Conservation (phyloP, 495 filamentous ascomycete genomes). For the Tricharina praecox region DNA sequence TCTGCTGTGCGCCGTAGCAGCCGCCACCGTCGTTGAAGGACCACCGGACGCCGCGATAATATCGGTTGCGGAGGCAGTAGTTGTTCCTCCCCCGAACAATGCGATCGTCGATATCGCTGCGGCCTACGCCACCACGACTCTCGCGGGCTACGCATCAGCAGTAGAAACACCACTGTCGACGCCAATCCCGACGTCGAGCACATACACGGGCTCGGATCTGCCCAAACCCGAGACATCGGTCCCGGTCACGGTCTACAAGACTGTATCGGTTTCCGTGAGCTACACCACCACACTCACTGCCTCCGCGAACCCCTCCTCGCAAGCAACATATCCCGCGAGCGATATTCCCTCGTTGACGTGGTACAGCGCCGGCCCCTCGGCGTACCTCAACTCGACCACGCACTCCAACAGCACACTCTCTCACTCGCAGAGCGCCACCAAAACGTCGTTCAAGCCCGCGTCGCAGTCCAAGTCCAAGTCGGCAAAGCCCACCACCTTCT, state of each 20-base stretch:
- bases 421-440: neutral
- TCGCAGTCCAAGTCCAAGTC: neutral
- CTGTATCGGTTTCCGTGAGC: neutral
- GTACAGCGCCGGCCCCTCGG: too few relatives aligned
- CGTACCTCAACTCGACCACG: too few relatives aligned
- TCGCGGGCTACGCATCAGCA: too few relatives aligned
- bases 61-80: neutral
- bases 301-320: neutral
- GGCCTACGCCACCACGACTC: too few relatives aligned
- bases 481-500: neutral
- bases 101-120: neutral
- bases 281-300: neutral
- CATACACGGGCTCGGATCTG: too few relatives aligned
- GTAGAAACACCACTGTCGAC: neutral
- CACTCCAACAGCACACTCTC: too few relatives aligned
- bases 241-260: too few relatives aligned
- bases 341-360: too few relatives aligned
- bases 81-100: slow-evolving; percentile 3
- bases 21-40: neutral
- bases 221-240: too few relatives aligned
- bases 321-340: neutral
- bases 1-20: too few relatives aligned
- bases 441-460: neutral
- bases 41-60: neutral
- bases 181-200: too few relatives aligned